These are phyloP conservation scores for Cocos nucifera DNA, from an alignment of 176 grass and related monocot species.

Conservation along the genomic window DNA sequence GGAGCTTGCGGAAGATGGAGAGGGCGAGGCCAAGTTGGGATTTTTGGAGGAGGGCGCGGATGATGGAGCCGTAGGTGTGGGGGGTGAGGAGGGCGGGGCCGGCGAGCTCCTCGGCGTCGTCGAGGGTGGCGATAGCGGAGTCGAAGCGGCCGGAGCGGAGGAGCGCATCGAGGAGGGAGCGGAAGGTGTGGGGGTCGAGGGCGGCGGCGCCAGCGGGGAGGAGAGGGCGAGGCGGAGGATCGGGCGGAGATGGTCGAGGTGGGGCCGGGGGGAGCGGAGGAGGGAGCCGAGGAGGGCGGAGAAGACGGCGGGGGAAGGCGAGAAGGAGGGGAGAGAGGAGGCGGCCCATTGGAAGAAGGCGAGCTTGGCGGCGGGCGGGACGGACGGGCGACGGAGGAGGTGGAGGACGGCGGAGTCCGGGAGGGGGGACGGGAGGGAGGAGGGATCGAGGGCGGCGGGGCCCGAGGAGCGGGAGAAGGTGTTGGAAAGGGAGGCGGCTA, in stretches of 20 bases:
- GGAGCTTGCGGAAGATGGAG: conserved; percentile 33
- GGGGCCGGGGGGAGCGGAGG: conserved; percentile 29
- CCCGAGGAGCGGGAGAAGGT: conserved; percentile 2
- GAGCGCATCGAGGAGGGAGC: conserved; percentile 29
- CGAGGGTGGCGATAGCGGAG: conserved; percentile 55
- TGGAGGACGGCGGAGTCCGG: conserved; percentile 46
- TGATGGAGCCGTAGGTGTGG: conserved; percentile 15
- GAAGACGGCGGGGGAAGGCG: conserved; percentile 36
- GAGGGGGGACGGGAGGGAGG: conserved; percentile 48
- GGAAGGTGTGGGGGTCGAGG: conserved; percentile 42
- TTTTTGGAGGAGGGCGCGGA: conserved; percentile 8
- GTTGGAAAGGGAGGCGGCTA: conserved; percentile 48
- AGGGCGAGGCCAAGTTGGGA: conserved; percentile 35
- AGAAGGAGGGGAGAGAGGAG: conserved; percentile 19
- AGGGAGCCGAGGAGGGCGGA: conserved; percentile 35
- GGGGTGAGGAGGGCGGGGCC: conserved; percentile 6
- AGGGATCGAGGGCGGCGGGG: conserved; percentile 1
- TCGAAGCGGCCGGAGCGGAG: conserved; percentile 36
- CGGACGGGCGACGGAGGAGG: conserved; percentile 46
- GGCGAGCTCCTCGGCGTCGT: conserved; percentile 20
- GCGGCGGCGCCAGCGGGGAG: conserved; percentile 18
- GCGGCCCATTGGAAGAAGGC: conserved; percentile 56
- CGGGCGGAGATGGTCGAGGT: conserved; percentile 42
- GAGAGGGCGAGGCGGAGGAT: conserved; percentile 18
- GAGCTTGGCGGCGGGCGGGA: conserved; percentile 65